Evolutionary conservation across 352 stramenopile species (phyloP), one percentile per base, ranked within the genome.

Genomic region (Globisporangium paddicum): DNA sequence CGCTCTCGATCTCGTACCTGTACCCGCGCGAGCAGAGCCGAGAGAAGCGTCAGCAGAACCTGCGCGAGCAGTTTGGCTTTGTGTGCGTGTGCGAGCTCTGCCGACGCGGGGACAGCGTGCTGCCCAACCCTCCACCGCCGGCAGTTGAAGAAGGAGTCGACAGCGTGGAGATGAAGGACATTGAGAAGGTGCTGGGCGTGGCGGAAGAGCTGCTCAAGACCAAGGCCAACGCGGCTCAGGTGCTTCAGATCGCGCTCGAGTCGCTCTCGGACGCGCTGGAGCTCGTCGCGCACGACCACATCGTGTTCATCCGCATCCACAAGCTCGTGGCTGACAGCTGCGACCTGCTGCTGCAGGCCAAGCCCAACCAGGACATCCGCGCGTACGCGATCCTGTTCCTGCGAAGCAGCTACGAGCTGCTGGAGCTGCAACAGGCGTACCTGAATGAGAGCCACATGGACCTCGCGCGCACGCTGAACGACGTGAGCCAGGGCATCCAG

Each of bases 1-100:
- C 86, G 52, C 82, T 98, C 51, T 97, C 90, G 14, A 96, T 98
- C 41, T 97, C 91, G 54, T 98, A 98, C 62, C 65, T 98, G 26
- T 93, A 96, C 60, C 90, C 92, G 30, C 77, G 87, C 9, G 87
- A 97, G 60, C 79, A 97, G 62, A 94, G 84, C 51, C 88, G 91
- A 46, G 76, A 87, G 34, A 86, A 75, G 16, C 68, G 92, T 26
- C 80, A 87, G 60, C 69, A 73, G 47, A 86, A 95, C 68, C 65
- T 98, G 34, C 87, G 75, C 55, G 79, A 97, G 28, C 94, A 98
- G 66, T 97, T 98, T 71, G 82, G 89, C 5, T 98, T 98, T 66
- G 75, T 86, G 16, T 95, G 86, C 54, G 62, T 48, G 2, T 95
- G 86, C 56, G 55, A 64, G 10, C 68, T 95, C 3, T 95, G 86